Base-by-base conservation (phyloP, 2,329 filamentous ascomycete genomes). In the Apiospora arundinis region DNA sequence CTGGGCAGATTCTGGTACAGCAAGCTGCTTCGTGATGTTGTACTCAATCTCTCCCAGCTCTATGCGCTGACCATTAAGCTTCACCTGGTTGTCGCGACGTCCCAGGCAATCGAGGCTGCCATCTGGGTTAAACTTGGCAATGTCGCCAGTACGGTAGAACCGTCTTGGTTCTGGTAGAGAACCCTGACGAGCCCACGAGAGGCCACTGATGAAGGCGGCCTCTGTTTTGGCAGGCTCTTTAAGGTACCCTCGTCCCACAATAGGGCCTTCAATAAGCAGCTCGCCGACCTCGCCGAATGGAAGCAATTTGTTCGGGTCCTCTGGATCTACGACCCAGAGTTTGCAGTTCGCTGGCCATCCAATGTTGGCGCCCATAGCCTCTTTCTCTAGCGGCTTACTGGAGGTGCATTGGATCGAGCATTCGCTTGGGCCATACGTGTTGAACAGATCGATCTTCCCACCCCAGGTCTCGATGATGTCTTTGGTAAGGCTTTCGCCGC, bases 401-500 rank as follows among this genome's bases (percentile, higher is more conserved):
- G 46, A 48, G 1, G 67, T 69, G 16, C 37, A 56, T 18, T 40
- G 28, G 49, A 69, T 44, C 1, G 68, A 69, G 16, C 32, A 49
- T 21, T 69, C 68, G 6, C 46, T 63, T 2, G 46, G 49, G 4
- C 68, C 68, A n/a, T 66, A 70, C 18, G 32, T 46, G 18, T 65
- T 65, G 28, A 66, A 44, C 14, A 70, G 37, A 18, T 56, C 68
- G 1, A 69, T 52, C 25, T 42, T 68, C 37, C 52, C 67, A 28
- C 63, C 56, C 72, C 72, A 73, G 11, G 69, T 69, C 14, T 66
- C 69, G 4, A 73, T 56, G 42, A 74, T 66, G 3, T 74, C 67
- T 11, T 25, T 49, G 4, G 81, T 80, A 76, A 84, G 80, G 67
- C 72, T 70, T 49, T 80, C 78, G 14, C 78, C 78, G 4, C 73